Base-by-base conservation (phyloP, 2,329 filamentous ascomycete genomes). In the Alternaria triticina region DNA sequence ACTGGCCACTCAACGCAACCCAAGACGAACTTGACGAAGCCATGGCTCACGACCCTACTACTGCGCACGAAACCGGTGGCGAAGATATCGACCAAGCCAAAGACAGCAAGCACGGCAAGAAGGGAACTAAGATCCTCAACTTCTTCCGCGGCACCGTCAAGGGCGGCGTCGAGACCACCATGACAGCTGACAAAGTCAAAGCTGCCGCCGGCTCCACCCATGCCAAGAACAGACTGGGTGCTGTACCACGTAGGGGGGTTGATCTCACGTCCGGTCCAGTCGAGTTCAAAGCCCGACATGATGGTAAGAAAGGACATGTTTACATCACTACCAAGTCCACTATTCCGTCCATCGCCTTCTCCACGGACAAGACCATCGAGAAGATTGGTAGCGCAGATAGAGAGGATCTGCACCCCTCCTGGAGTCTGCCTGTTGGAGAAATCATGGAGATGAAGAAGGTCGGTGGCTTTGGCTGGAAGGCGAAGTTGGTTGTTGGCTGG, bases 381-480 rank as follows among this genome's bases (percentile, higher is more conserved):
- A 81, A 82, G 70, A 76, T 84, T 68, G 68, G 82, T 2, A 83
- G 72, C 73, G 81, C 57, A 5, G 86, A 89, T 23, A 77, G 79
- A 45, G 83, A 86, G 62, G 83, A 87, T 44, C 69, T 85, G 23
- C 81, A 86, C 61, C 88, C 91, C 0, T 78, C 87, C 0, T 96
- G 92, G 87, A 89, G 86, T 6, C 83, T 96, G 0, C 85, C 91
- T 0, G 86, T 96, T 4, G 85, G 85, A 0, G 90, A 95, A 15
- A 90, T 96, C 49, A 82, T 78, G 54, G 91, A 94, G 77, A 74
- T 96, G 57, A 91, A 89, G 77, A 96, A 96, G 80, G 83, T 94
- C 2, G 92, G 93, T 5, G 93, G 93, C 0, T 83, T 94, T 36
- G 92, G 92, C 0, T 96, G 92, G 92, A 96, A 96, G 80, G 89